phyloP scores from a whole-genome alignment of 768 basidiomycete species.

The Coprinellus aureogranulatus region DNA sequence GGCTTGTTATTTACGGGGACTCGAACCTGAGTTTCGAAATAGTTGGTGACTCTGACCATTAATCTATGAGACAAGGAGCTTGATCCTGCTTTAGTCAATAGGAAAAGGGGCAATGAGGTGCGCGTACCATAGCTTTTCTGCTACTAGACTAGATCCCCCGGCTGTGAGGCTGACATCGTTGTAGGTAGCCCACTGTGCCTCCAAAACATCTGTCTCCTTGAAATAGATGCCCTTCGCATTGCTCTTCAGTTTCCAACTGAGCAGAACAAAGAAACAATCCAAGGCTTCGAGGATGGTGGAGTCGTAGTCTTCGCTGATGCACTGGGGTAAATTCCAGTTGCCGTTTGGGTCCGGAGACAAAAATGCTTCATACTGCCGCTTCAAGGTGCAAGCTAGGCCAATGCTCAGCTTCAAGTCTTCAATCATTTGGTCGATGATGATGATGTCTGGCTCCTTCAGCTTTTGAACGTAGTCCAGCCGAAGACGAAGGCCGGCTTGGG shows the following conservation, averaged over 20 bases:
- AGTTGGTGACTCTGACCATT: slow-evolving; percentile 88
- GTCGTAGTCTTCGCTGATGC: slow-evolving; percentile 90
- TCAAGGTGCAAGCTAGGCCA: slow-evolving; percentile 90
- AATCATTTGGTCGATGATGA: slow-evolving; percentile 92
- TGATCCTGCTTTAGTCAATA: slow-evolving; percentile 5
- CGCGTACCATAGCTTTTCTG: slow-evolving; percentile 90
- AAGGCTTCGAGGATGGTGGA: slow-evolving; percentile 83
- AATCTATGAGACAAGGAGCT: slow-evolving; percentile 92
- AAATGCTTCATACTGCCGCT: slow-evolving; percentile 92
- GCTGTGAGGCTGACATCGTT: slow-evolving; percentile 86
- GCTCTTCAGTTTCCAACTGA: slow-evolving; percentile 95
- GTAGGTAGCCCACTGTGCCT: slow-evolving; percentile 94
- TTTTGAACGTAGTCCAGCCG: slow-evolving; percentile 87
- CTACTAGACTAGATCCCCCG: slow-evolving; percentile 87
- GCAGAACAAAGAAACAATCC: slow-evolving; percentile 85
- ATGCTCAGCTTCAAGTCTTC: slow-evolving; percentile 91
- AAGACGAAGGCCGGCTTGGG: slow-evolving; percentile 86
- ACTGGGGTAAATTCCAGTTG: slow-evolving; percentile 85
- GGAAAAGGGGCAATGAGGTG: background rate
- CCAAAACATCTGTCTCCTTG: slow-evolving; percentile 97
- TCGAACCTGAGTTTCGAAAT: slow-evolving; percentile 91
- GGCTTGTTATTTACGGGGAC: slow-evolving; percentile 44
- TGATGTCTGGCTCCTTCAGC: slow-evolving; percentile 80
- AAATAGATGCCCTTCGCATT: slow-evolving; percentile 91
- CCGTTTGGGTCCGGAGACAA: slow-evolving; percentile 81